phyloP scores from a whole-genome alignment of 2,329 filamentous ascomycete species.

The Parascedosporium putredinis region DNA sequence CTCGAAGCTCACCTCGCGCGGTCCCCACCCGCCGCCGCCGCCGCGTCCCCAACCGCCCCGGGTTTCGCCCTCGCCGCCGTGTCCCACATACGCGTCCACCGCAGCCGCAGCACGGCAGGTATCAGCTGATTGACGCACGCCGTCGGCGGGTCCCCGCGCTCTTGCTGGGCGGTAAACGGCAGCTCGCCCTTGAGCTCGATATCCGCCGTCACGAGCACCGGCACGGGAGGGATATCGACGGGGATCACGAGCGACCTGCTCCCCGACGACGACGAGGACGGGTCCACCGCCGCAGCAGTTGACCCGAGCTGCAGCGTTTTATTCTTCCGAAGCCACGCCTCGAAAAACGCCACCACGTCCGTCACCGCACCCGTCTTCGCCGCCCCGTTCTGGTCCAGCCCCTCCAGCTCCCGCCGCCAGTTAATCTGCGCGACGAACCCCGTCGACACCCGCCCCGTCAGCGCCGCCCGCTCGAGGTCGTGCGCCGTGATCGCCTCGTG shows the following conservation, averaged over 20 bases:
- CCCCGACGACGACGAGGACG: constrained; percentile 11
- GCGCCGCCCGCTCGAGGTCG: constrained; percentile 44
- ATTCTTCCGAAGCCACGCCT: constrained; percentile 22
- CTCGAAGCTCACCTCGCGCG: constrained; percentile 74
- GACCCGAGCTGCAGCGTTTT: background rate
- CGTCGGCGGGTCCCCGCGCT: constrained; percentile 25
- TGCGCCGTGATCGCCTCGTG: constrained; percentile 32
- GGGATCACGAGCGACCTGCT: constrained; percentile 71
- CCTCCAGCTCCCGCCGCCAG: constrained; percentile 40
- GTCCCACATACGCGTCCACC: constrained; percentile 55
- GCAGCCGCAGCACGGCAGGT: constrained; percentile 48
- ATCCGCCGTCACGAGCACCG: constrained; percentile 72
- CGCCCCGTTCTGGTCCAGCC: constrained; percentile 33
- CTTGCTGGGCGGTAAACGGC: constrained; percentile 15
- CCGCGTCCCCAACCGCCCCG: no score
- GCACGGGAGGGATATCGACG: constrained; percentile 76
- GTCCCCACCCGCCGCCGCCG: constrained; percentile 19
- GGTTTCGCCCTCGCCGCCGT: constrained; percentile 27
- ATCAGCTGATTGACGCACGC: constrained; percentile 55
- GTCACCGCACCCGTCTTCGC: constrained; percentile 6
- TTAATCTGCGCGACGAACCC: constrained; percentile 31
- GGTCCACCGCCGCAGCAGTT: background rate
- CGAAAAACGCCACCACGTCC: constrained; percentile 19
- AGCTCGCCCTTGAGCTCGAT: constrained; percentile 38
- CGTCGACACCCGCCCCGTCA: constrained; percentile 42